These are phyloP conservation scores for Neoarthrinium moseri DNA, from an alignment of 2,329 filamentous ascomycete species.

Conservation along the genomic window DNA sequence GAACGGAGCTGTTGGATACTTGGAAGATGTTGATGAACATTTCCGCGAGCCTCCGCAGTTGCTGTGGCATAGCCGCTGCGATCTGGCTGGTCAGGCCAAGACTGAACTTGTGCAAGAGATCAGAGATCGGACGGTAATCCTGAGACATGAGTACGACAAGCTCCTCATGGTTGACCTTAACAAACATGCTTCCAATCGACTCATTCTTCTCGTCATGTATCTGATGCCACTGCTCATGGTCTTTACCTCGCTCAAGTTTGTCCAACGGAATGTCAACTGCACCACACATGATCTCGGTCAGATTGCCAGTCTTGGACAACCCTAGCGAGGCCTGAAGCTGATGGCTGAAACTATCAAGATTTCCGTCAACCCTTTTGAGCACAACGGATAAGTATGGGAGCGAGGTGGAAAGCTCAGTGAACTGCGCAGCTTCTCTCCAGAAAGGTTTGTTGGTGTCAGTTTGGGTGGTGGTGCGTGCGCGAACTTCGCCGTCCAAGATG, in stretches of 20 bases:
- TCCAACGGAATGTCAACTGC: constrained; percentile 81
- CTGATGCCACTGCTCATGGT: constrained; percentile 85
- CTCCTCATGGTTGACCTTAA: constrained; percentile 83
- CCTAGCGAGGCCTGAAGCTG: constrained; percentile 42
- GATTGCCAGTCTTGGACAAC: constrained; percentile 38
- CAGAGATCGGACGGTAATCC: constrained; percentile 81
- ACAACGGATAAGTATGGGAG: constrained; percentile 69
- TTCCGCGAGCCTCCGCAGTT: constrained; percentile 79
- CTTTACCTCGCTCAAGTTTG: constrained; percentile 72
- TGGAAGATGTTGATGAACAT: constrained; percentile 93
- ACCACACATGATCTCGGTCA: constrained; percentile 58
- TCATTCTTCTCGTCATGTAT: constrained; percentile 76
- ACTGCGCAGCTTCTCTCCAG: constrained; percentile 81
- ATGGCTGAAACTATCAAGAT: constrained; percentile 43
- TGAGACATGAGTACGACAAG: constrained; percentile 82
- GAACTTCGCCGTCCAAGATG: constrained; percentile 74
- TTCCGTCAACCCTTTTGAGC: constrained; percentile 64
- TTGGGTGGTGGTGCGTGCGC: constrained; percentile 73
- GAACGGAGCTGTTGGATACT: constrained; percentile 76
- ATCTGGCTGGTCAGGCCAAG: constrained; percentile 84
- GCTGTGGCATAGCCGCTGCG: constrained; percentile 72
- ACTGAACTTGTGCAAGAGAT: constrained; percentile 81
- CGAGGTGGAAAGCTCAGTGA: constrained; percentile 68
- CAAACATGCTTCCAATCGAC: constrained; percentile 76
- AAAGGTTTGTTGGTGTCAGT: constrained; percentile 71